These are phyloP conservation scores for Rhodomyrtus tomentosa DNA, from an alignment of 345 rosid genomes.

Conservation along the genomic window DNA sequence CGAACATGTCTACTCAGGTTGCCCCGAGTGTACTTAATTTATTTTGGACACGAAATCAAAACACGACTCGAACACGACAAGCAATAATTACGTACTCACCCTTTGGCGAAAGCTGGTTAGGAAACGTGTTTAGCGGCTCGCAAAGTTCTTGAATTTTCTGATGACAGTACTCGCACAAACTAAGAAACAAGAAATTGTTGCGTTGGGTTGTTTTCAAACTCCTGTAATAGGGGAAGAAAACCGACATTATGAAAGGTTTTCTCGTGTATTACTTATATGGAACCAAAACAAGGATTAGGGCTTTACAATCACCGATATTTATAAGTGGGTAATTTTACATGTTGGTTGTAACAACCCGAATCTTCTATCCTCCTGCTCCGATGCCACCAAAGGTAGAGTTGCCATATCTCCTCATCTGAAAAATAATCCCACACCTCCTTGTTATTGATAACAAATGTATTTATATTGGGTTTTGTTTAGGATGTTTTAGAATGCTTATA, in stretches of 20 bases:
- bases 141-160: neutral
- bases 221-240: neutral
- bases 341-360: too few species aligned
- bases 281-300: neutral
- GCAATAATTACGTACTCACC: neutral
- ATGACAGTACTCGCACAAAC: neutral
- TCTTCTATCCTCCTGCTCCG: too few species aligned
- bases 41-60: neutral
- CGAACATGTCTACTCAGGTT: neutral
- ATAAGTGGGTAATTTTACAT: neutral
- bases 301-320: neutral
- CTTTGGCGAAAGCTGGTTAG: neutral
- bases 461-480: too few species aligned
- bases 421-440: too few species aligned
- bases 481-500: too few species aligned
- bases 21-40: neutral
- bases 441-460: too few species aligned
- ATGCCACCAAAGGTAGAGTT: too few species aligned
- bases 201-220: neutral
- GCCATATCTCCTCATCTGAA: too few species aligned
- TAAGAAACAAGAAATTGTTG: neutral
- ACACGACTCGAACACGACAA: neutral
- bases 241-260: neutral
- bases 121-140: neutral
- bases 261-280: neutral